Base-by-base conservation (phyloP, 768 basidiomycete species). In the Amanita fuliginea region DNA sequence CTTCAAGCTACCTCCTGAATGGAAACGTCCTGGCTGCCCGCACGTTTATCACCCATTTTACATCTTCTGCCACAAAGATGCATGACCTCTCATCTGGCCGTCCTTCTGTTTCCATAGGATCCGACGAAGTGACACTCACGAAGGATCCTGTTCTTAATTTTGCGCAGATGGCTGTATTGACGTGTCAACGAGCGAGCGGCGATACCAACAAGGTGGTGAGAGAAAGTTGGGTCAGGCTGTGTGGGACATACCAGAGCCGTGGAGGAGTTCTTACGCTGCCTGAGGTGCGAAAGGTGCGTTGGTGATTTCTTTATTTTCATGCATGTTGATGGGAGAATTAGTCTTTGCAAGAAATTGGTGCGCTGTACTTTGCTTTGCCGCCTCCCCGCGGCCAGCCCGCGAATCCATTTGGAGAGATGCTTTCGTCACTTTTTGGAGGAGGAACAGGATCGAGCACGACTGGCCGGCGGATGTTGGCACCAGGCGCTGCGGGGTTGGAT, bases 21-120 rank as follows among this genome's bases (percentile, higher is more conserved):
- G 89, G 90, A 13, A 92, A 92, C 55, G 84, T 99, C 59, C 78
- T 91, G n/a, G 88, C 88, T 3, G 89, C 95, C 3, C 80, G 81
- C n/a, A 80, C 85, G n/a, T 96, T 97, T 72, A 82, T 95, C 61
- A 71, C 75, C n/a, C 78, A 82, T 43, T 91, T 86, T 62, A 73
- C 83, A 42, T 72, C 82, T 44, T 76, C 78, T 50, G 67, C 88
- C 5, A 70, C 83, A 41, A 60, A 72, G 16, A 64, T 71, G 14
- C 62, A 75, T 48, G 69, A 74, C 9, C 71, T 57, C 6, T 47
- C 75, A 35, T 57, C 71, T 42, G 63, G 73, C 53, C 65, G 67
- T 21, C 56, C 66, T 8, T 67, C 73, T n/a, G 66, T 86, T 40
- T 62, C 70, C 18, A 70, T 79, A 5, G 76, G 75, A 40, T 61